These are phyloP conservation scores for Fusarium sp. DNA, from an alignment of 2,329 filamentous ascomycete species.

Conservation along the genomic window DNA sequence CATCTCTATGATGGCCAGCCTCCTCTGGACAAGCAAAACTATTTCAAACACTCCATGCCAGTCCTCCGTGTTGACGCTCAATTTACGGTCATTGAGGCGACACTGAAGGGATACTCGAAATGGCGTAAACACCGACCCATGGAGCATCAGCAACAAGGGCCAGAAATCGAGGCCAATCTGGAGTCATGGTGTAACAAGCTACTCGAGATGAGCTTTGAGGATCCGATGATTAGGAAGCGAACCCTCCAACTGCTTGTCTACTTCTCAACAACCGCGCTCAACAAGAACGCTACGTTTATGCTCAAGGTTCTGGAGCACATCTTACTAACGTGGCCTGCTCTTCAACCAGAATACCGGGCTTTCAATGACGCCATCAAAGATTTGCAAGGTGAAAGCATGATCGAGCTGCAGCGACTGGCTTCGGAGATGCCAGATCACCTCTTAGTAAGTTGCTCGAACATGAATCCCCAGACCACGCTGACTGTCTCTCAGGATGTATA, in stretches of 20 bases:
- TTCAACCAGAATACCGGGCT: constrained; percentile 74
- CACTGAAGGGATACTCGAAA: constrained; percentile 87
- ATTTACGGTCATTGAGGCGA: constrained; percentile 88
- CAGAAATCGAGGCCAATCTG: constrained; percentile 70
- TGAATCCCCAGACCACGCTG: constrained; percentile 1
- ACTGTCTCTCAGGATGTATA: constrained; percentile 73
- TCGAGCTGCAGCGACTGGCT: constrained; percentile 89
- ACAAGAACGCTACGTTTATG: constrained; percentile 83
- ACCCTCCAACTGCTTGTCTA: constrained; percentile 85
- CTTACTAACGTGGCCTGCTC: constrained; percentile 81
- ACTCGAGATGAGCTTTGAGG: constrained; percentile 79
- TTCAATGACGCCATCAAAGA: constrained; percentile 93
- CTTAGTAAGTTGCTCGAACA: constrained; percentile 61
- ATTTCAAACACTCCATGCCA: constrained; percentile 76
- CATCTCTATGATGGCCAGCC: constrained; percentile 79
- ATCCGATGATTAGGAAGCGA: constrained; percentile 85
- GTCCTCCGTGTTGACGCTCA: constrained; percentile 87
- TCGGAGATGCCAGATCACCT: constrained; percentile 93
- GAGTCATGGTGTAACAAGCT: constrained; percentile 79
- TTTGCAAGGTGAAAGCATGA: constrained; percentile 83
- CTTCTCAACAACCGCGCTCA: constrained; percentile 83
- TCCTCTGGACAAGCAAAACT: constrained; percentile 71
- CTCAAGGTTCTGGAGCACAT: constrained; percentile 92
- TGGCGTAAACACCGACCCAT: constrained; percentile 64
- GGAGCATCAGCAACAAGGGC: constrained; percentile 61